Base-by-base conservation (phyloP, 192 early-diverging fungal genomes). In the Entomortierella beljakovae region DNA sequence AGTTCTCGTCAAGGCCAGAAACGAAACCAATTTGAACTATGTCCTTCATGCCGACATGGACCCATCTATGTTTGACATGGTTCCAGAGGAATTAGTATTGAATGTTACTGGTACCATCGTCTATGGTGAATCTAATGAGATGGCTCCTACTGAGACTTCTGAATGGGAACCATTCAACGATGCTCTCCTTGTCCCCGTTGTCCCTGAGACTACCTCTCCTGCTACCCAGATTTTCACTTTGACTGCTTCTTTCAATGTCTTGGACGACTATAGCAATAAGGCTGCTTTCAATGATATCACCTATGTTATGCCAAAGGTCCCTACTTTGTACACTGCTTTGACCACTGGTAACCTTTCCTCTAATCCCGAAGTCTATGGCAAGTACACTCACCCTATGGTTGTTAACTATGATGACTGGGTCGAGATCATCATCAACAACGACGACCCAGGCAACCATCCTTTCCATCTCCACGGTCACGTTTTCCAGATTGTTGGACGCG, bases 381-480 rank as follows among this genome's bases (percentile, higher is more conserved):
- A 80, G 57, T 84, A 90, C 81, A 84, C 90, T 15, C 85, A 89
- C 37, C 80, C 92, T 5, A 80, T 83, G 52, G 80, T 94, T 22
- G 52, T 93, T n/a, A 71, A 88, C 23, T 86, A 94, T 61, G 59
- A 90, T 80, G 64, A 91, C 16, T 84, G 87, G 37, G 66, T 93
- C 34, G 87, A 96, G 81, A 77, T 95, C 46, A 82, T 92, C 20
- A 82, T 96, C 62, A 88, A 86, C 73, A 97, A 97, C 82, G 70
- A 77, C 33, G 94, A 96, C 63, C 73, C 83, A 20, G 93, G 90
- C 64, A 81, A 68, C 57, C 95, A 97, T 51, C 79, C 88, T 65
- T 88, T 96, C 86, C 95, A 97, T 82, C 80, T 95, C 23, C 95
- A 97, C 73, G 94, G 94, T 6, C 92, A 95, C 76, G 80, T 81